Conservation (phyloP, 148 eudicot species). For the Camellia granthamiana region DNA sequence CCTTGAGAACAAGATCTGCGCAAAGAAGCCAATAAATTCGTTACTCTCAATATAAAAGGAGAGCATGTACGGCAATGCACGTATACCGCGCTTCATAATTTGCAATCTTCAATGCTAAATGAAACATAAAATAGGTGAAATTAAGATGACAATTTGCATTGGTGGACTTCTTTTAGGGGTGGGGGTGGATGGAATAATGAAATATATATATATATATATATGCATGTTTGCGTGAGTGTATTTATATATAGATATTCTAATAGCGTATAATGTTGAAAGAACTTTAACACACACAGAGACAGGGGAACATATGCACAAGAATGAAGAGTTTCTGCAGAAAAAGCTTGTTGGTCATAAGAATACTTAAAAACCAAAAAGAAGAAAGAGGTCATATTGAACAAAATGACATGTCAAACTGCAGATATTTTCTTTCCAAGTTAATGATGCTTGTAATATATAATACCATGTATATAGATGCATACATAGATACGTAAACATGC, state of each 20-base stretch:
- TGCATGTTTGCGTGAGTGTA: background rate
- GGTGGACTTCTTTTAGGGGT: background rate
- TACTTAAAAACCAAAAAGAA: background rate
- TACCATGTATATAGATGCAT: background rate
- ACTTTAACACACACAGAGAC: background rate
- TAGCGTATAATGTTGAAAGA: background rate
- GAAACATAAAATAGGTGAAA: background rate
- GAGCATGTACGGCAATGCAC: too few species aligned
- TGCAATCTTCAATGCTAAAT: background rate
- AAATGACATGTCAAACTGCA: background rate
- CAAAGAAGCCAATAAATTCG: constrained; percentile 12
- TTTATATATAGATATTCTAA: background rate
- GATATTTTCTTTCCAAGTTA: background rate
- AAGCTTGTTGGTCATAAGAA: background rate
- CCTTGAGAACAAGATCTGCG: constrained; percentile 85
- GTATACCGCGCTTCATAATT: background rate
- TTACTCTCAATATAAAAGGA: constrained; percentile 1
- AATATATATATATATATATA: background rate
- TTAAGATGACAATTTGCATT: background rate
- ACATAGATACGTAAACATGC: background rate
- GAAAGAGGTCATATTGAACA: background rate
- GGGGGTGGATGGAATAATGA: background rate
- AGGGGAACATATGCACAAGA: background rate
- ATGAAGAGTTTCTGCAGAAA: background rate
- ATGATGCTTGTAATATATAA: too few species aligned